Base-by-base conservation (phyloP, 306 rosid genomes). In the Vigna radiata region DNA sequence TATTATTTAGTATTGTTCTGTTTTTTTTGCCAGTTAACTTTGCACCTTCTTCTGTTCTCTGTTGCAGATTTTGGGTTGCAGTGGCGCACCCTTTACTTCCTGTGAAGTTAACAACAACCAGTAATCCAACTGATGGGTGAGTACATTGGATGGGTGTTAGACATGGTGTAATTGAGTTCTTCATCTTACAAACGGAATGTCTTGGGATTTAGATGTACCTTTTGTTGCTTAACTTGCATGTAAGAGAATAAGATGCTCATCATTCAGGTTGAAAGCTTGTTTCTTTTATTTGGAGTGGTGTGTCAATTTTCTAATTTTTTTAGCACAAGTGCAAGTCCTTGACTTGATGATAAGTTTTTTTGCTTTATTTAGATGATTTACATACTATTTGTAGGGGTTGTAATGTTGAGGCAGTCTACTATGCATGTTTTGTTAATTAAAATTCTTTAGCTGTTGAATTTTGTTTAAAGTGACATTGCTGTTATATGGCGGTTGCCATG, bases 11-110 rank as follows among this genome's bases (percentile, higher is more conserved):
- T 52, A 78, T 18, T 73, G 3, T 62, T 58, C 50, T 60, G 41
- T 72, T 39, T 67, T 70, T 37, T 50, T 73, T 58, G 39, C 77
- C 36, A 33, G 53, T 59, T 41, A 83, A 55, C 43, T 25, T 66
- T 27, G 7, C 55, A 25, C 53, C 19, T 55, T 69, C 72, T 75
- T 4, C 44, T 58, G 31, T 82, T 62, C 46, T 77, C 73, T 65
- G 65, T 50, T 83, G 33, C 96, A 96, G 99, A 56, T 96, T 96
- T 87, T 92, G 86, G 94, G 85, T 81, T 81, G 63, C 94, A 17
- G 74, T 89, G 62, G 79, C 70, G 1, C 97, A 88, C 77, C 96
- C 98, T 73, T 73, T 92, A 76, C 66, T 19, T 56, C 98, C 99
- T 1, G 91, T 88, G 82, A 96, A 91, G 93, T 84, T 93, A 83